Base-by-base conservation (phyloP, 1,139 yeast species). In the Torulaspora pretoriensis region DNA sequence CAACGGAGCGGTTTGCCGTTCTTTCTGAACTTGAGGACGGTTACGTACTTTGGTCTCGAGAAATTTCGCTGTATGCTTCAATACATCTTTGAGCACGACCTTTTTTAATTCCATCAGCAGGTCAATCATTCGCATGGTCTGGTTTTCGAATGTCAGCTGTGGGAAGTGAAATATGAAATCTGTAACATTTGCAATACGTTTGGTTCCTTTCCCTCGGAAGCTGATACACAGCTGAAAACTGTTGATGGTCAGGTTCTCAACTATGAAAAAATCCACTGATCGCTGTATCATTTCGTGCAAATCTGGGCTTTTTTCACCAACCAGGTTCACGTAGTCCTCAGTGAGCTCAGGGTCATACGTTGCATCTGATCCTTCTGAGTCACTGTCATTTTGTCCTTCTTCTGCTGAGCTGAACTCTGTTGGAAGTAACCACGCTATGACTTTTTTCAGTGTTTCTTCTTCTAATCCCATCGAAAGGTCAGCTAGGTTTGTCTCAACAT, bases 391-490 rank as follows among this genome's bases (percentile, higher is more conserved):
- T 17, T 47, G 51, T 29, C 35, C 45, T 19, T 53, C 55, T 9
- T 51, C 46, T 8, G 42, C 30, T 8, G 19, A 63, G 45, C 46
- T 56, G 4, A 65, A 61, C 23, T 72, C 74, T 10, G 73, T 61
- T 13, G 80, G 80, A 59, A 80, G 78, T 9, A 80, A 68, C 60
- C 77, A 82, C 25, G 70, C 65, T 70, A 80, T 68, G 43, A 82
- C 64, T 57, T 73, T 77, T 37, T 68, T 68, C 4, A 86, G 81
- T 9, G 85, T 79, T 29, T 66, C 64, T 57, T 81, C 84, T 54
- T 83, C 92, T 29, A 83, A 54, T 43, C 75, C 74, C 42, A 83
- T 55, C 40, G 73, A 74, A 49, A 83, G 66, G 35, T 88, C 88
- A 42, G 71, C 67, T 5, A 83, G 68, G 26, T 67, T 63, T 27